A percentile compares a stretch with the other conserved stretches of the same genome.
phyloP scores from a whole-genome alignment of 768 basidiomycete genomes.

The Lactifluus volemus region DNA sequence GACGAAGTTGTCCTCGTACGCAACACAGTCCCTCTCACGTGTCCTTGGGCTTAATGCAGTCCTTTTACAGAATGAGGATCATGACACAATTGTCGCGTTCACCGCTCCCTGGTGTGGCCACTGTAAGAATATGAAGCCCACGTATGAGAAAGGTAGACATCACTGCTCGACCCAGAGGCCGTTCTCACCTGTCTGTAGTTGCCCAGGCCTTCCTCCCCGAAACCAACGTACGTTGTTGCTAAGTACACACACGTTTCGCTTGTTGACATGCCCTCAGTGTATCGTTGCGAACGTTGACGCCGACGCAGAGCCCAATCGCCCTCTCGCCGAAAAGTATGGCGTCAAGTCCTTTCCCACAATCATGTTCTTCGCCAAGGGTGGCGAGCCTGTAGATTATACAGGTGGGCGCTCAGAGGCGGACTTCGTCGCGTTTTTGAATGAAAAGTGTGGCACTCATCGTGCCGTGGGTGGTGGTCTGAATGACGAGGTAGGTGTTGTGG shows the following conservation, averaged over 20 bases:
- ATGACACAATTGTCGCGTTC: constrained; percentile 81
- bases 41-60: neutral
- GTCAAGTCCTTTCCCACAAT: constrained; percentile 85
- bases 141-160: constrained; percentile 64
- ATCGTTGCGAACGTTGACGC: constrained; percentile 88
- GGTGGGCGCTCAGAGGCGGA: constrained; percentile 64
- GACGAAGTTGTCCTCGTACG: constrained; percentile 62
- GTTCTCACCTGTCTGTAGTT: constrained; percentile 34
- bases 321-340: constrained; percentile 60
- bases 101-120: constrained; percentile 90
- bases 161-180: neutral
- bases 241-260: neutral
- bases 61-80: constrained; percentile 40
- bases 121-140: constrained; percentile 87
- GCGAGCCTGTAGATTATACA: constrained; percentile 53
- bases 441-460: constrained; percentile 80
- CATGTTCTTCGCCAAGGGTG: constrained; percentile 83
- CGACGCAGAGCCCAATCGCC: constrained; percentile 72
- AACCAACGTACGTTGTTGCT: constrained; percentile 43
- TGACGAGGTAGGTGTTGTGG: constrained; percentile 38
- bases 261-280: constrained; percentile 42
- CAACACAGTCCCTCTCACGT: neutral
- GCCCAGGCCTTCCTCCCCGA: constrained; percentile 74
- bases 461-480: constrained; percentile 74
- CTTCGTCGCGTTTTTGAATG: constrained; percentile 73